Evolutionary conservation across 148 eudicot species (phyloP), one percentile per base, ranked within the genome.

Genomic region (Agrostemma githago): DNA sequence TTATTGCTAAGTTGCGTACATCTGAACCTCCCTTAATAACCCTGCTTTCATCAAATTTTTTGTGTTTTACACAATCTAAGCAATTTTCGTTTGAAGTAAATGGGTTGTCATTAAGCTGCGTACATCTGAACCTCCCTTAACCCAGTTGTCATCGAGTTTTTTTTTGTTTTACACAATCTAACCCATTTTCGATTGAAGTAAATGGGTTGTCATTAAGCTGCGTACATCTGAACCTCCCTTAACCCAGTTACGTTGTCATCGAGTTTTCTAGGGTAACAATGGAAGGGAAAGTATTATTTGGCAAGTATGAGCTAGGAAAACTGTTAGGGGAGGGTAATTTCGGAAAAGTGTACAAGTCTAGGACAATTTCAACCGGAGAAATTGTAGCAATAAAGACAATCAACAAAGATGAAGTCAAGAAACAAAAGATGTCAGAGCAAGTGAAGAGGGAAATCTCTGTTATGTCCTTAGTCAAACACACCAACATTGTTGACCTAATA

Each of bases 311-410:
- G 78, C 38, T 76, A 70, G 90, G 84, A 7, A 75, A 70, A 54
- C 72, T 87, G 10, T 42, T 89, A 51, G 92, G 92, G 17, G 84
- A 82, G 78, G 92, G 92, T 5, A 85, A 79, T 48, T 89, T 89
- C 34, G 92, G 90, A 51, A 89, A 85, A 79, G 93, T 89, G 0
- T 85, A 82, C 79, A 73, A 71, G 57, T 85, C 77, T 20, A 79
- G 42, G 51, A 56, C 72, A 40, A 41, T 84, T n/a, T 37, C 16
- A 11, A 72, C 83, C 4, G 61, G 61, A 51, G 83, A 85, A 17
- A 83, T 37, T 16, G 86, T 88, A 37, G 92, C 92, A 10, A 86
- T 88, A 10, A 88, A 88, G 64, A 65, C 82, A 20, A 81, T 88
- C 8, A 79, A 71, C 79, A 88, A 86, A 17, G 88, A 86, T 20